Conservation (phyloP, 306 rosid genomes). For the Pyrus betulifolia region DNA sequence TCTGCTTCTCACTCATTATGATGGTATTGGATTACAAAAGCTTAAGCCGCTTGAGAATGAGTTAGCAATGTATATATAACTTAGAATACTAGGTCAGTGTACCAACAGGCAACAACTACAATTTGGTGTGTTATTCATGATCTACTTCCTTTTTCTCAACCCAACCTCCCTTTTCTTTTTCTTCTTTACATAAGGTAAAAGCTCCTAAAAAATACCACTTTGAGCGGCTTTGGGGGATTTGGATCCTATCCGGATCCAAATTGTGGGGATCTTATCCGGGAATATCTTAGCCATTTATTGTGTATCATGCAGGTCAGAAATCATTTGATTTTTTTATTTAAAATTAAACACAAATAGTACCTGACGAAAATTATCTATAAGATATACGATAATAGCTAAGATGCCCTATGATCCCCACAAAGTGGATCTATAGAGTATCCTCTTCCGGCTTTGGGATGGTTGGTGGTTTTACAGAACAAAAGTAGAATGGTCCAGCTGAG, state of each 20-base stretch:
- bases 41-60: not conserved
- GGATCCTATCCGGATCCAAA: too few species aligned
- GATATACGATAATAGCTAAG: too few species aligned
- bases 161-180: not conserved
- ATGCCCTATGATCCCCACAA: too few species aligned
- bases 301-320: too few species aligned
- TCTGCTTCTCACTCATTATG: not conserved
- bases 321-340: too few species aligned
- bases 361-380: too few species aligned
- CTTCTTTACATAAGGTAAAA: not conserved
- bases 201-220: not conserved
- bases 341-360: too few species aligned
- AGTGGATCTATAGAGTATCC: too few species aligned
- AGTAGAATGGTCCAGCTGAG: slow-evolving; percentile 16
- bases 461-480: not conserved
- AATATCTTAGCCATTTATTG: too few species aligned
- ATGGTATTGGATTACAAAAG: not conserved
- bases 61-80: not conserved
- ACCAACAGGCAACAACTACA: not conserved
- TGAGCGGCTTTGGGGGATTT: not conserved
- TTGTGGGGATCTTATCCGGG: too few species aligned
- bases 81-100: not conserved
- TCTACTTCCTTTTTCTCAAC: not conserved
- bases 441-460: not conserved
- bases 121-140: not conserved